Evolutionary conservation across 208 protist species (phyloP).

Genomic region (Wallacemonas rigidus): DNA sequence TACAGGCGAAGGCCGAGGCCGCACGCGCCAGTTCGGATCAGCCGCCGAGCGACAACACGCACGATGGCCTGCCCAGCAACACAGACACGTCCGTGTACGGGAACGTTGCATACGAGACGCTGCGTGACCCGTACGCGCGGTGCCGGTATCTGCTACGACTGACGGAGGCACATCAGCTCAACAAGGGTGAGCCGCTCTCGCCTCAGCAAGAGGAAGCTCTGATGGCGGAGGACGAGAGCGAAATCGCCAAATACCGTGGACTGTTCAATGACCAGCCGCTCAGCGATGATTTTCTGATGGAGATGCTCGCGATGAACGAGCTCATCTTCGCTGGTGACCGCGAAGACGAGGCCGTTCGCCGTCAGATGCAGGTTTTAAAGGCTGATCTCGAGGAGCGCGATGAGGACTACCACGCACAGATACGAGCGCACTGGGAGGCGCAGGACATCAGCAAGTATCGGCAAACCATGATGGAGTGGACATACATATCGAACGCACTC

Average conservation of each 20-base stretch:
- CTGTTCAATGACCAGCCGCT: conserved; percentile 34
- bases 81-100: conserved; percentile 65
- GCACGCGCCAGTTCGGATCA: not conserved
- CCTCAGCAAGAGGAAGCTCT: conserved; percentile 65
- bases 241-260: conserved; percentile 18
- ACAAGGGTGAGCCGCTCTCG: conserved; percentile 44
- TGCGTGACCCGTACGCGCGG: conserved; percentile 71
- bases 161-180: conserved; percentile 34
- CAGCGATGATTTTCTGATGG: conserved; percentile 66
- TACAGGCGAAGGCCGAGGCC: conserved; percentile 34
- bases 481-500: conserved; percentile 75
- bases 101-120: conserved; percentile 76
- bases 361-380: conserved; percentile 52
- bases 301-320: conserved; percentile 78
- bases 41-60: not conserved
- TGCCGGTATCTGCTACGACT: conserved; percentile 77
- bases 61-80: conserved; percentile 6
- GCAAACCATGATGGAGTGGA: conserved; percentile 69
- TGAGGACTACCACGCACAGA: conserved; percentile 50
- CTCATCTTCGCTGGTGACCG: conserved; percentile 64
- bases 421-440: conserved; percentile 40
- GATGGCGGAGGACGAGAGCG: conserved; percentile 59
- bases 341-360: conserved; percentile 36
- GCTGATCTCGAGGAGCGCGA: conserved; percentile 68
- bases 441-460: conserved; percentile 44